Percentiles rank a stretch among this genome's conserved stretches.
Evolutionary conservation across 148 eudicot genomes (phyloP).

Genomic region (Silene latifolia): DNA sequence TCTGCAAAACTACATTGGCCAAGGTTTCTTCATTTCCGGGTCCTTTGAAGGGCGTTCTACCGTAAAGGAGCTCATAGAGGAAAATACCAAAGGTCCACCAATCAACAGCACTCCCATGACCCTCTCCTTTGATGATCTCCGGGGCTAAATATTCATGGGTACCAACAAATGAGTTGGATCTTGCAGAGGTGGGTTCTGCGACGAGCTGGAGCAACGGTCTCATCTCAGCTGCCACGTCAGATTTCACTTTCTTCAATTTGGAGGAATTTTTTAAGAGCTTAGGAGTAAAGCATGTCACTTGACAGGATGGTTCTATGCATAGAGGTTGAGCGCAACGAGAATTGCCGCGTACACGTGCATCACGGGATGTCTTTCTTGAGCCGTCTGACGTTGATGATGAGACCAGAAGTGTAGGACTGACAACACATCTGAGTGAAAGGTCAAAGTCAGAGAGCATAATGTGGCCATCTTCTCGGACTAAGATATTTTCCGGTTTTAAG

Average conservation of each 20-base stretch:
- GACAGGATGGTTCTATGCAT: slow-evolving; percentile 75
- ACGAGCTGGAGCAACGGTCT: slow-evolving; percentile 69
- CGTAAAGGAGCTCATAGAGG: slow-evolving; percentile 86
- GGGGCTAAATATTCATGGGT: slow-evolving; percentile 95
- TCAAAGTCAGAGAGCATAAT: slow-evolving; percentile 94
- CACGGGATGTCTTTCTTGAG: slow-evolving; percentile 44
- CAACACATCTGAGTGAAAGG: slow-evolving; percentile 79
- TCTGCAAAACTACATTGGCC: slow-evolving; percentile 73
- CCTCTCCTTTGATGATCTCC: slow-evolving; percentile 86
- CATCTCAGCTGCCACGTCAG: slow-evolving; percentile 39
- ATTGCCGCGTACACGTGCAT: slow-evolving; percentile 58
- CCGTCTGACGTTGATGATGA: slow-evolving; percentile 48
- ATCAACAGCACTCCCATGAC: slow-evolving; percentile 94
- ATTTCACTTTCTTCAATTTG: slow-evolving; percentile 46
- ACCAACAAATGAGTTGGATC: slow-evolving; percentile 92
- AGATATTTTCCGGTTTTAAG: slow-evolving; percentile 80
- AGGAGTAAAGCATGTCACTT: slow-evolving; percentile 80
- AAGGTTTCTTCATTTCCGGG: slow-evolving; percentile 78
- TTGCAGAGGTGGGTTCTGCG: slow-evolving; percentile 85
- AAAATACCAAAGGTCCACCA: slow-evolving; percentile 96
- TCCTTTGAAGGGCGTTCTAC: slow-evolving; percentile 84
- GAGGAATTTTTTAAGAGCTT: slow-evolving; percentile 34
- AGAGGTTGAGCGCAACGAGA: slow-evolving; percentile 77
- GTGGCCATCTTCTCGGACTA: slow-evolving; percentile 92
- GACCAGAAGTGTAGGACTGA: slow-evolving; percentile 70